Evolutionary conservation across 139 green algal species (phyloP), one percentile per base, ranked within the genome.

Genomic region (Tetradesmus obliquus): DNA sequence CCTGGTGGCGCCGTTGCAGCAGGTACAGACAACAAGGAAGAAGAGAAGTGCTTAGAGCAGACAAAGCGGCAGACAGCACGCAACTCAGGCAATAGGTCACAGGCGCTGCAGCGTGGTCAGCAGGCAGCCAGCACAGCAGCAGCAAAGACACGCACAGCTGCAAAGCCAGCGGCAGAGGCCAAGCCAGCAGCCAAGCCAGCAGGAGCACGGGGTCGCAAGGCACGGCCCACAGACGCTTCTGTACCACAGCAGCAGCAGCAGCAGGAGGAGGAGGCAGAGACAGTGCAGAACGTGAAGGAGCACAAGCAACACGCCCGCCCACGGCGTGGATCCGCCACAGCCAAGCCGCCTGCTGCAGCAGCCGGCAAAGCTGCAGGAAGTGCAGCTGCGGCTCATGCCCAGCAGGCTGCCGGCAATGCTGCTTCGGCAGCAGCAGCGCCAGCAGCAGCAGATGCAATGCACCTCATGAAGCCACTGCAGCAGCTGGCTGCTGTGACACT

Each of bases 401-500:
- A 3, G n/a, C n/a, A 66, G 8, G 84, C 22, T 54, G 9, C 66
- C 57, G 24, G 12, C 74, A 53, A 15, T 17, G n/a, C 80, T 12
- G 79, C 5, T 24, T 32, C 79, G 6, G 80, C 80, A 62, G 80
- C 80, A 85, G 80, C 80, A 54, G 80, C 80, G 24, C 45, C 80
- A 85, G 80, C 80, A 54, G 74, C n/a, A 53, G n/a, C 74, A 4
- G 7, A 17, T 22, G 74, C n/a, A 9, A 8, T n/a, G 3, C 74
- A 82, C 6, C 74, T 82, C 6, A 22, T 54, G 7, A 82, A 82
- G n/a, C 84, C 55, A 0, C 10, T 88, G 84, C n/a, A 79, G 58
- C 55, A 88, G 20, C 58, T 88, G n/a, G 19, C 20, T 72, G 55
- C 82, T 74, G 82, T 55, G 5, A 87, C 82, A 54, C 10, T 88